Conservation (phyloP, 805 yeast genomes). For the Yarrowia bubula region DNA sequence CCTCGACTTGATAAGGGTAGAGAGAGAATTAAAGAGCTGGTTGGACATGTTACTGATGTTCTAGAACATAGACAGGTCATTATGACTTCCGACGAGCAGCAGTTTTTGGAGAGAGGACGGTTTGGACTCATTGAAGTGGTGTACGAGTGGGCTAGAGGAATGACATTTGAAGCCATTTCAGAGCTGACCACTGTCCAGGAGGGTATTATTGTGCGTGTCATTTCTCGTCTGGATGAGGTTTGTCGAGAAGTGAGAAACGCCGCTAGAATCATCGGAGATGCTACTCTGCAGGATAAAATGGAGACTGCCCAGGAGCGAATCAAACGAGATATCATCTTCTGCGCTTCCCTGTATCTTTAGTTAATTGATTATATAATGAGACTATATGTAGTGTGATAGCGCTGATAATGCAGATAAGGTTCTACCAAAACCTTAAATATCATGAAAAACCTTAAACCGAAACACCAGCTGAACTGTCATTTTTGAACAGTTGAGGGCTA, state of each 20-base stretch:
- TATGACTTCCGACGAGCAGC: constrained; percentile 78
- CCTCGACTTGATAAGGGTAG: constrained; percentile 71
- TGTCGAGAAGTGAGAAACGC: constrained; percentile 94
- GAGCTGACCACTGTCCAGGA: constrained; percentile 85
- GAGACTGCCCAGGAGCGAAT: constrained; percentile 88
- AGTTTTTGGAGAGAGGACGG: constrained; percentile 76
- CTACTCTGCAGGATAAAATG: constrained; percentile 86
- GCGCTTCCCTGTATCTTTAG: constrained; percentile 87
- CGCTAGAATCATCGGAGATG: constrained; percentile 90
- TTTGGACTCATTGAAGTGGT: constrained; percentile 92
- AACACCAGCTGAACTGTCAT: too few species aligned
- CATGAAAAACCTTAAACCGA: too few species aligned
- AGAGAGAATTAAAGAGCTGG: constrained; percentile 65
- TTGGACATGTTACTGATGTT: constrained; percentile 57
- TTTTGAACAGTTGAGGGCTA: too few species aligned
- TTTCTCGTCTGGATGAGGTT: constrained; percentile 88
- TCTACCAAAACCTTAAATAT: too few species aligned
- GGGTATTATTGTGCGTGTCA: constrained; percentile 95
- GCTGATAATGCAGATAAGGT: too few species aligned
- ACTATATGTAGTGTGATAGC: background rate
- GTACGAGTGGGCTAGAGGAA: constrained; percentile 97
- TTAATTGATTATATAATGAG: background rate
- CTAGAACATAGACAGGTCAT: constrained; percentile 68
- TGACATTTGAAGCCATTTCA: constrained; percentile 88
- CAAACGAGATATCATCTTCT: constrained; percentile 94